phyloP scores from a whole-genome alignment of 768 basidiomycete species.

The Terana coerulea region DNA sequence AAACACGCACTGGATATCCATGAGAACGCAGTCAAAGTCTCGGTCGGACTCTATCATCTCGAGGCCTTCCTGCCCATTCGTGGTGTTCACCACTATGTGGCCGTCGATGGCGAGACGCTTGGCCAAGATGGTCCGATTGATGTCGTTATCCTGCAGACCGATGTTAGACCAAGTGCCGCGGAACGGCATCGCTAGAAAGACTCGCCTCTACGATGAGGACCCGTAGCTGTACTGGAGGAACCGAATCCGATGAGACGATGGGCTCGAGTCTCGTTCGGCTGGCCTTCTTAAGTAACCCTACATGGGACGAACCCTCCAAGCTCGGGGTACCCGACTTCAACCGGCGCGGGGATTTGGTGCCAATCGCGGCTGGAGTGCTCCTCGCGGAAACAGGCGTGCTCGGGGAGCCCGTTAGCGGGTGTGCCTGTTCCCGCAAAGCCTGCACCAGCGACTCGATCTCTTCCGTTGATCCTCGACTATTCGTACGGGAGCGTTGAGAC shows the following conservation, averaged over 20 bases:
- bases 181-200: background rate
- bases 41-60: slow-evolving; percentile 54
- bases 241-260: background rate
- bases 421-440: slow-evolving; percentile 30
- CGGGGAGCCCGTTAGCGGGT: slow-evolving; percentile 22
- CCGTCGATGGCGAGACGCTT: slow-evolving; percentile 66
- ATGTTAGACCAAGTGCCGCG: background rate
- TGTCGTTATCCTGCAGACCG: slow-evolving; percentile 59
- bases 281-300: background rate
- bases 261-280: slow-evolving; percentile 1
- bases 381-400: background rate
- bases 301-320: too few relatives aligned
- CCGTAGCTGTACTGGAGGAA: slow-evolving; percentile 29
- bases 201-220: slow-evolving; percentile 68
- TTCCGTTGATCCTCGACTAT: slow-evolving; percentile 24
- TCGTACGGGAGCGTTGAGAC: slow-evolving; percentile 26
- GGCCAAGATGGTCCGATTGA: slow-evolving; percentile 67
- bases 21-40: slow-evolving; percentile 69
- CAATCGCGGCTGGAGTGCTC: background rate
- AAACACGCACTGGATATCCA: slow-evolving; percentile 68
- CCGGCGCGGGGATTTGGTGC: background rate
- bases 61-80: slow-evolving; percentile 74
- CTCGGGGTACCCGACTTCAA: too few relatives aligned
- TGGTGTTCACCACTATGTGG: slow-evolving; percentile 59
- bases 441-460: slow-evolving; percentile 46